These are phyloP conservation scores for Carpinus fangiana DNA, from an alignment of 306 rosid genomes.

Conservation along the genomic window DNA sequence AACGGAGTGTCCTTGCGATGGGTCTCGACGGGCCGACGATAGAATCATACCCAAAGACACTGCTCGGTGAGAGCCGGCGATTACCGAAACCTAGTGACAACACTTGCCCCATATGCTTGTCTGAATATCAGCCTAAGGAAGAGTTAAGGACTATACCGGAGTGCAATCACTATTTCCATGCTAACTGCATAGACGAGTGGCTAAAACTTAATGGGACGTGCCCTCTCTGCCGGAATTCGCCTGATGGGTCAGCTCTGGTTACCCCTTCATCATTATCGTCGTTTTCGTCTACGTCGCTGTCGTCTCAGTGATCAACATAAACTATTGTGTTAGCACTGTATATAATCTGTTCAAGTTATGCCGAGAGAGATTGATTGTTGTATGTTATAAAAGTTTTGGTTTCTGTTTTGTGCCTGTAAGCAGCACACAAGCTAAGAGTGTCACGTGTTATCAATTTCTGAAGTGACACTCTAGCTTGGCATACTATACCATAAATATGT, in stretches of 20 bases:
- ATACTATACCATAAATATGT: no score
- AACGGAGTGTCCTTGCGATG: slow-evolving; percentile 16
- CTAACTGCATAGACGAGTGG: slow-evolving; percentile 67
- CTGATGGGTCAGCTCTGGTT: slow-evolving; percentile 14
- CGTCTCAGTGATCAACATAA: not conserved
- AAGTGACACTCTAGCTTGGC: no score
- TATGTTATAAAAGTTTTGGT: not conserved
- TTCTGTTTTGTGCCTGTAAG: no score
- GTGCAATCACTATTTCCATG: slow-evolving; percentile 72
- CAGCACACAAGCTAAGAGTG: no score
- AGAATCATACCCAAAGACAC: slow-evolving; percentile 60
- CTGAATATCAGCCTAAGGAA: slow-evolving; percentile 66
- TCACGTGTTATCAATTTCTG: no score
- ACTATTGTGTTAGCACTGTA: not conserved
- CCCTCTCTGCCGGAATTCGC: slow-evolving; percentile 69
- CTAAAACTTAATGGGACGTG: slow-evolving; percentile 68
- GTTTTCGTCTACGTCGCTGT: slow-evolving; percentile 24
- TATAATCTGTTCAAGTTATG: not conserved
- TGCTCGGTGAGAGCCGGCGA: slow-evolving; percentile 50
- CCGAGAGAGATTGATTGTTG: not conserved
- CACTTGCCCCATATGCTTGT: slow-evolving; percentile 62
- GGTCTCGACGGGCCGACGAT: slow-evolving; percentile 75
- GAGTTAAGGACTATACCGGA: slow-evolving; percentile 61
- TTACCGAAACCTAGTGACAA: slow-evolving; percentile 54
- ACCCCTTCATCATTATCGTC: slow-evolving; percentile 36